A percentile compares a stretch with the other conserved stretches of the same genome.
Evolutionary conservation across 2,329 filamentous ascomycete species (phyloP).

Genomic region (Aspergillus fischeri): DNA sequence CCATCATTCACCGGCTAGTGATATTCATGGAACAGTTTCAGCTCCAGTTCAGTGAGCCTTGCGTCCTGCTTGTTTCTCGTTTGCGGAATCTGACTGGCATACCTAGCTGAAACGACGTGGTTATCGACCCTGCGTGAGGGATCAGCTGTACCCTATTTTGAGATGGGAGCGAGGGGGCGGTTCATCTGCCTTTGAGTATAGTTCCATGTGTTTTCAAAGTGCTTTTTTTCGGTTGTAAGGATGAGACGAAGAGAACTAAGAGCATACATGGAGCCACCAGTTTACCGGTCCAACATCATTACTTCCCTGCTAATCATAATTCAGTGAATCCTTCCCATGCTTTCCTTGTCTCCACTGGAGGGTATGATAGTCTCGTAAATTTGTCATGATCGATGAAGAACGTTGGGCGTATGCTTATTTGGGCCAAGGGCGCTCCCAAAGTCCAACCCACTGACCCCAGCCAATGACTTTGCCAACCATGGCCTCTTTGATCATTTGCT

Average conservation of each 20-base stretch:
- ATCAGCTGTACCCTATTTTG: neutral
- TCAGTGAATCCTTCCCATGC: neutral
- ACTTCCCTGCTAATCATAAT: conserved; percentile 31
- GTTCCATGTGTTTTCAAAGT: neutral
- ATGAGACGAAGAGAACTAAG: neutral
- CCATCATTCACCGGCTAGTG: conserved; percentile 17
- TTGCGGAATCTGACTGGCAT: neutral
- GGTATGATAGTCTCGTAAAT: neutral
- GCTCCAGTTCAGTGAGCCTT: conserved; percentile 9
- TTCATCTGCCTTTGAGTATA: neutral
- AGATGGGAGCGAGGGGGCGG: neutral
- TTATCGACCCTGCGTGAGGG: neutral
- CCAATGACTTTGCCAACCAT: conserved; percentile 28
- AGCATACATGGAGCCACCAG: neutral
- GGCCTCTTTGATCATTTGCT: conserved; percentile 24
- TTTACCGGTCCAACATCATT: conserved; percentile 20
- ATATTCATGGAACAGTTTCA: conserved; percentile 24
- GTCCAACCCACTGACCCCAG: conserved; percentile 31
- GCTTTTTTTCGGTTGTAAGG: neutral
- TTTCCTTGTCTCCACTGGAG: neutral
- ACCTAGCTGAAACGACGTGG: neutral
- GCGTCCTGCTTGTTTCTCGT: neutral
- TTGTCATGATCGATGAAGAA: conserved; percentile 29
- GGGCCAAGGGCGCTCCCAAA: conserved; percentile 25
- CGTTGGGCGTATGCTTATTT: conserved; percentile 1